Evolutionary conservation across 345 rosid species (phyloP).

Genomic region (Anastatica hierochuntica): DNA sequence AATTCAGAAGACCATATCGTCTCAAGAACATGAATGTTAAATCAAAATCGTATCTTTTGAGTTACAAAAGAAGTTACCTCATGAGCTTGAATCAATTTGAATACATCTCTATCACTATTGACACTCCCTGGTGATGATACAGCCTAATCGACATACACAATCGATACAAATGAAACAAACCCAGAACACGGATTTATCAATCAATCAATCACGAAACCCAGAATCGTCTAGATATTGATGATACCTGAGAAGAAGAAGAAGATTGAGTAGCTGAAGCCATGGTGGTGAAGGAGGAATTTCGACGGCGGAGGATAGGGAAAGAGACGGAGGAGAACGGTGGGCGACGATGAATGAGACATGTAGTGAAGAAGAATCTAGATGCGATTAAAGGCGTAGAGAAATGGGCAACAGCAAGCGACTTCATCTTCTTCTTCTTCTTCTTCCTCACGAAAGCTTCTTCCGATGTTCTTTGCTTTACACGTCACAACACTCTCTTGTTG

Average conservation of each 20-base stretch:
- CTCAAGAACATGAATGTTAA: not conserved
- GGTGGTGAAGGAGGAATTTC: conserved; percentile 26
- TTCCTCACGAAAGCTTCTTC: conserved; percentile 17
- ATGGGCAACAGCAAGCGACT: conserved; percentile 20
- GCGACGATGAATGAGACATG: not conserved
- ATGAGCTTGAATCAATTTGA: conserved; percentile 68
- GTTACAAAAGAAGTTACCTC: too few relatives aligned
- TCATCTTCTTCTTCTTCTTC: conserved; percentile 33
- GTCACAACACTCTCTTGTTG: conserved; percentile 1
- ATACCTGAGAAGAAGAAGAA: conserved; percentile 55
- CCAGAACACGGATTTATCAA: not conserved
- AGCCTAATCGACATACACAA: conserved; percentile 30
- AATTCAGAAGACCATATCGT: not conserved
- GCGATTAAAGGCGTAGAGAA: conserved; percentile 21
- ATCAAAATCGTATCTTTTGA: too few relatives aligned
- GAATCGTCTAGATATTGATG: too few relatives aligned
- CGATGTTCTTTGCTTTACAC: conserved; percentile 1
- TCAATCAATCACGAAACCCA: too few relatives aligned
- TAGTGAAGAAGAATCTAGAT: not conserved
- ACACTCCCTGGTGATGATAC: conserved; percentile 46
- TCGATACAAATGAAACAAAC: not conserved
- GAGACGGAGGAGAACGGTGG: conserved; percentile 11
- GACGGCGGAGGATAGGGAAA: conserved; percentile 14
- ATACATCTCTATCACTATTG: conserved; percentile 36
- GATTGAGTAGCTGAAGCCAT: conserved; percentile 71